phyloP scores from a whole-genome alignment of 768 basidiomycete genomes.

The Rhodotorula kratochvilovae region DNA sequence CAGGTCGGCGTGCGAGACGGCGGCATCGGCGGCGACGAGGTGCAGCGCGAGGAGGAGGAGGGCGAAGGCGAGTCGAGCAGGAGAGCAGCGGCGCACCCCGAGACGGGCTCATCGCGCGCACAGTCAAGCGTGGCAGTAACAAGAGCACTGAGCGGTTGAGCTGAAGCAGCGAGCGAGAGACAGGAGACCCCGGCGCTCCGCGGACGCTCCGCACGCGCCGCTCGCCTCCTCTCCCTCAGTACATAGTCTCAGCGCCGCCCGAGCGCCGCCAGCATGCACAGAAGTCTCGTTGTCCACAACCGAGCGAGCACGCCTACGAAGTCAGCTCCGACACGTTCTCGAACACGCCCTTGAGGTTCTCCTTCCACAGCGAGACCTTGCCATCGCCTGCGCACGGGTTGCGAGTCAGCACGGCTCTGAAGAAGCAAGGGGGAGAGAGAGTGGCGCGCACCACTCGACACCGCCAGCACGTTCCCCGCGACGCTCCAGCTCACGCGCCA shows the following conservation, averaged over 20 bases:
- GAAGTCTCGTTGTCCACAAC: too few relatives aligned
- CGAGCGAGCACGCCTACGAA: neutral
- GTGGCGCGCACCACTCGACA: slow-evolving; percentile 59
- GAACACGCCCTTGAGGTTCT: slow-evolving; percentile 89
- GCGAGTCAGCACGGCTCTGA: neutral
- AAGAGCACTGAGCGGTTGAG: neutral
- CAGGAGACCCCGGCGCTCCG: neutral
- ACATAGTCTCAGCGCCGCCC: too few relatives aligned
- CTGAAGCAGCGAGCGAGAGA: neutral
- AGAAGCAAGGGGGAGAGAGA: too few relatives aligned
- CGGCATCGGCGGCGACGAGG: neutral
- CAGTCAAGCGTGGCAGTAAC: neutral
- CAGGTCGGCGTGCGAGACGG: slow-evolving; percentile 10
- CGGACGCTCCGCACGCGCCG: neutral
- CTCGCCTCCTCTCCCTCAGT: neutral
- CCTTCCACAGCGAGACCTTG: slow-evolving; percentile 97
- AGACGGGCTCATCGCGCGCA: slow-evolving; percentile 2
- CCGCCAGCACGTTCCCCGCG: slow-evolving; percentile 90
- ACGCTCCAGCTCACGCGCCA: slow-evolving; percentile 99
- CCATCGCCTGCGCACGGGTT: slow-evolving; percentile 63
- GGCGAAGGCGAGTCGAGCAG: neutral
- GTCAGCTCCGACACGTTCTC: slow-evolving; percentile 81
- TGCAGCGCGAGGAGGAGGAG: neutral
- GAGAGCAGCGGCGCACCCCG: neutral
- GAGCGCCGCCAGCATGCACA: neutral